phyloP scores from a whole-genome alignment of 768 basidiomycete species.

The Polyporus arcularius region DNA sequence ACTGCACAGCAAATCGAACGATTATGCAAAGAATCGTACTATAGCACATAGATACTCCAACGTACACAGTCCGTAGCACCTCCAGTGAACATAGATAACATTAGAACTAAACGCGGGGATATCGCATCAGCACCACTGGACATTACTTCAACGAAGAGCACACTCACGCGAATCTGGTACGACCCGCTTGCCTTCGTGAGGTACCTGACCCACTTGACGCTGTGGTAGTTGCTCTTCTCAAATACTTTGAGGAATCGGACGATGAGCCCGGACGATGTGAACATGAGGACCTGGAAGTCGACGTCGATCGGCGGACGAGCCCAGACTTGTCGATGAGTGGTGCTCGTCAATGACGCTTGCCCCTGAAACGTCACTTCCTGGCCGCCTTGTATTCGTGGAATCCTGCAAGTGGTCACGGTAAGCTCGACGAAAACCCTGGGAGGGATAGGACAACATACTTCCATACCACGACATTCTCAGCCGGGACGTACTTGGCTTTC shows the following conservation, averaged over 20 bases:
- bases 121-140: neutral
- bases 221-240: constrained; percentile 92
- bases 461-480: constrained; percentile 96
- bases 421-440: neutral
- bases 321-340: constrained; percentile 95
- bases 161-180: constrained; percentile 85
- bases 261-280: constrained; percentile 93
- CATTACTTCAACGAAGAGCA: no score
- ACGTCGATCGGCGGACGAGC: constrained; percentile 96
- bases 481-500: constrained; percentile 97
- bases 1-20: neutral
- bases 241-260: constrained; percentile 98
- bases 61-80: neutral
- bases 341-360: constrained; percentile 80
- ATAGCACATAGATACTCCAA: neutral
- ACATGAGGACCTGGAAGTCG: constrained; percentile 99
- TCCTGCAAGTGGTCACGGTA: constrained; percentile 45
- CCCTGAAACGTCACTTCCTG: constrained; percentile 87
- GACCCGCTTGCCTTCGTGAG: constrained; percentile 91
- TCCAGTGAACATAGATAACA: neutral
- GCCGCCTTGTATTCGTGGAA: constrained; percentile 90
- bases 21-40: neutral
- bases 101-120: neutral
- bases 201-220: constrained; percentile 95
- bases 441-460: constrained; percentile 71